Base-by-base conservation (phyloP, 164 flowering plant genomes). In the Umbellularia californica region DNA sequence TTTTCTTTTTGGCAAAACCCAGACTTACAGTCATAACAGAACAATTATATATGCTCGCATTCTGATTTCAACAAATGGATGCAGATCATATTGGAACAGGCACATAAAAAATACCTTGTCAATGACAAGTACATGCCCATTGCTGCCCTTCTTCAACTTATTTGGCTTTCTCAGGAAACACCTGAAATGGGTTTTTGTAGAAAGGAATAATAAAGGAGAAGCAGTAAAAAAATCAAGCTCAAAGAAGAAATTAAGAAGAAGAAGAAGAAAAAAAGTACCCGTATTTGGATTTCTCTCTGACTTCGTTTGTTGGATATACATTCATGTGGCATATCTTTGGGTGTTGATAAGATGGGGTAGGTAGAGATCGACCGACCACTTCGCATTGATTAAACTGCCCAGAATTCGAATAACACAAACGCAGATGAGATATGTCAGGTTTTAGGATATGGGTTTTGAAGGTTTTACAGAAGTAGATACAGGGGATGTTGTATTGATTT, bases 331-430 rank as follows among this genome's bases (percentile, higher is more conserved):
- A 80, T 24, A 83, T 80, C 75, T 78, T 83, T 6, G 83, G 81
- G 51, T 83, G 79, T 62, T 80, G 78, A 74, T 80, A 81, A 2
- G 71, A 67, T 25, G 71, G 81, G 2, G 83, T 70, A 30, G 81
- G 83, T 2, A 80, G 78, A 1, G 76, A 81, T 70, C 85, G 74
- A 50, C 85, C 85, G 10, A 83, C 81, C 58, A 83, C 83, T 76
- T 80, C 83, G 77, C 80, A 83, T 72, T 80, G 85, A 33, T 83
- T 83, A 74, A 83, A 83, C 83, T 83, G 85, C 68, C 47, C n/a
- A 55, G 12, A 55, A 55, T 55, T 55, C 60, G n/a, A 55, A 55
- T 55, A 55, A 55, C 0, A 55, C 5, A 68, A 13, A 25, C 72
- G 58, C 24, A 71, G 51, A 66, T 64, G 28, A 64, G 28, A 64